Base-by-base conservation (phyloP, 1,139 yeast species). In the Scheffersomyces cryptocercus region DNA sequence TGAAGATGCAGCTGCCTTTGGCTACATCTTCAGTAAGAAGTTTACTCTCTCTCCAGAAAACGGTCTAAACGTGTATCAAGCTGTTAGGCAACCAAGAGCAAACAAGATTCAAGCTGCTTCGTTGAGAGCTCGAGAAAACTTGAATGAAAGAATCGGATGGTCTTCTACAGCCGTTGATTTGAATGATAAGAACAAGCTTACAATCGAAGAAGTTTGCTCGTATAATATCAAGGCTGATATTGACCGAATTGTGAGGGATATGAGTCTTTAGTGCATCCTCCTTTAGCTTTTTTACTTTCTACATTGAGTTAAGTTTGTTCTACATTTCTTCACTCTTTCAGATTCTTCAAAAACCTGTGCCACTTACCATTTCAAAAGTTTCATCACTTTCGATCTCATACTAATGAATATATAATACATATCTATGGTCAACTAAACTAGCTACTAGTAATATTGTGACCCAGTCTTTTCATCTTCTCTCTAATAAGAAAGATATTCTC, bases 81-180 rank as follows among this genome's bases (percentile, higher is more conserved):
- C 46, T 35, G 64, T 51, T 20, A 48, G 67, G 31, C 57, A 57
- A 44, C 62, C 58, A 13, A 50, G 67, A 29, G 67, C 61, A 4
- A 59, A 65, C 10, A 53, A 50, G 41, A 59, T 62, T 30, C 67
- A 62, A 46, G 57, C 54, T 5, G 65, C 65, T 11, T 61, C 65
- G 1, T 52, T 62, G 41, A 49, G 63, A 39, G 67, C 67, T 2
- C 47, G 67, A 36, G 65, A 62, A 43, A 60, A 62, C 39, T 49
- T 62, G 43, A 62, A 60, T 41, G 67, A 62, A 44, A 53, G 67
- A 41, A 62, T 62, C 31, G 66, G 67, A 3, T 62, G 64, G 62
- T 56, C 62, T 36, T 52, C 61, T 4, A 37, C 45, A 13, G 56
- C 55, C 6, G 30, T 41, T 7, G 54, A 52, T 29, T 37, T 57